Percentiles rank a stretch among this genome's conserved stretches.
These are phyloP conservation scores for Starmerella vaccinii DNA, from an alignment of 805 yeast species.

Conservation along the genomic window DNA sequence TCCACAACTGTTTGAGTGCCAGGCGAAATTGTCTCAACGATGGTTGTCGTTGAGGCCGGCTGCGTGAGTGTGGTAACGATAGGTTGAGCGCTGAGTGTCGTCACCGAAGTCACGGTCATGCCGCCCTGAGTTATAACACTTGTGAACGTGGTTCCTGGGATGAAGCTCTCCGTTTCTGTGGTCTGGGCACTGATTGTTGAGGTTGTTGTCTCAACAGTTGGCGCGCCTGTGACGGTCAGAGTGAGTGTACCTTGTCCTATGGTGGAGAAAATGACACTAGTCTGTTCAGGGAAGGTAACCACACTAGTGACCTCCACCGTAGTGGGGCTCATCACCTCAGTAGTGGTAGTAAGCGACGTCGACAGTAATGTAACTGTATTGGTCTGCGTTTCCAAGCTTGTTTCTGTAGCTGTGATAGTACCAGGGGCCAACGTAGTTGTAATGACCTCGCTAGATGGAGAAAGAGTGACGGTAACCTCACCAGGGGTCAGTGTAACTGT, in stretches of 20 bases:
- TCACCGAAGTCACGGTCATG: slow-evolving; percentile 4
- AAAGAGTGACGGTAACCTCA: slow-evolving; percentile 5
- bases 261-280: slow-evolving; percentile 10
- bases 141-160: slow-evolving; percentile 12
- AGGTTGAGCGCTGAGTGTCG: slow-evolving; percentile 12
- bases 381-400: background rate
- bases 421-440: background rate
- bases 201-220: slow-evolving; percentile 3
- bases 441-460: background rate
- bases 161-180: background rate
- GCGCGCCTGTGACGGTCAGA: slow-evolving; percentile 4
- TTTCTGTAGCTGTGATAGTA: background rate
- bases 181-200: slow-evolving; percentile 10
- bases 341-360: background rate
- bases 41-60: slow-evolving; percentile 9
- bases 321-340: background rate
- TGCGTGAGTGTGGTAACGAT: background rate
- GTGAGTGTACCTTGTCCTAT: slow-evolving; percentile 15
- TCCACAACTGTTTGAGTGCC: slow-evolving; percentile 16
- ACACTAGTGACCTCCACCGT: slow-evolving; percentile 5
- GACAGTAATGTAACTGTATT: background rate
- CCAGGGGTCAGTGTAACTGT: background rate
- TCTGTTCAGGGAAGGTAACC: slow-evolving; percentile 10
- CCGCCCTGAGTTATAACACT: slow-evolving; percentile 9
- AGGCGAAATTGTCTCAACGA: slow-evolving; percentile 9